Base-by-base conservation (phyloP, 345 rosid species). In the Clarkia xantiana region DNA sequence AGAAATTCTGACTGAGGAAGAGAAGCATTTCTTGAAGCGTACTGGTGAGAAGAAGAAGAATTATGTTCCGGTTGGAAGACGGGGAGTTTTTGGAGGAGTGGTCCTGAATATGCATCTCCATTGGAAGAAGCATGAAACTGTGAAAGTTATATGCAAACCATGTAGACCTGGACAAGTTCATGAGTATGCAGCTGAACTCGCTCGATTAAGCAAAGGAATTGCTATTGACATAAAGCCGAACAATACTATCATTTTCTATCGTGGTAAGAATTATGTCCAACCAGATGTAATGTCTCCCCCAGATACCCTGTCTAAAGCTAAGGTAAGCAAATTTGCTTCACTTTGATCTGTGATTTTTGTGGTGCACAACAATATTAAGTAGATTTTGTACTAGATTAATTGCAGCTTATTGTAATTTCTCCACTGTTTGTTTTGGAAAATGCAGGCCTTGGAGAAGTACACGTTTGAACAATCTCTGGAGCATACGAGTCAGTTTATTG, bases 1-100 rank as follows among this genome's bases (percentile, higher is more conserved):
- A 46, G 94, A 89, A 60, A 75, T 67, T 54, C 68, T 89, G 65
- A 85, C 94, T 0, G 95, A 85, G 71, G 97, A 89, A 66, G 94
- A 89, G 79, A 78, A 51, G 69, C 97, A 85, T 73, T 89, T 78
- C 74, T 54, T 85, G 44, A 85, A 80, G 75, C 95, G 94, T 47
- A 85, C 85, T 15, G 90, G 94, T 20, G 95, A 82, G 70, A 89
- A 89, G 71, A 85, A 77, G 65, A 85, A 82, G 56, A 78, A 85
- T 58, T 89, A 74, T 63, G 80, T 80, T 12, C 85, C 73, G 41
- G 86, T 89, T 38, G 94, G 97, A 41, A 81, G 97, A 62, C 78
- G 95, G 25, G 97, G 97, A 54, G 94, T 85, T 18, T 85, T 89
- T 74, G 95, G 97, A 50, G 97, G 97, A 20, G 91, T 89, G 50